Evolutionary conservation across 2,329 filamentous ascomycete species (phyloP).

Genomic region (Colletotrichum sp.): DNA sequence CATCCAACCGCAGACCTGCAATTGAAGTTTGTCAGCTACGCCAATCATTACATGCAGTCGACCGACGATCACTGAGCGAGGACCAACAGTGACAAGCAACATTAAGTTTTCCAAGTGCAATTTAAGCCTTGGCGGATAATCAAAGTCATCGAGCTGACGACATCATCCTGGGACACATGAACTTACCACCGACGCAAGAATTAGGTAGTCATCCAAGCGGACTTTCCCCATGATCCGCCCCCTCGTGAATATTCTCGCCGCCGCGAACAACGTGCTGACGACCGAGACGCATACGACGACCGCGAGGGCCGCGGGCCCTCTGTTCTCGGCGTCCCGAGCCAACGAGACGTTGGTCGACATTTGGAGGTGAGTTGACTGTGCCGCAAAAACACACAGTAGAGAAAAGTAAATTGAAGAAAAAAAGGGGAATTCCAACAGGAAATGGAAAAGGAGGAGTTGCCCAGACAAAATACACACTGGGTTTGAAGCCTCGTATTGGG

Average conservation of each 20-base stretch:
- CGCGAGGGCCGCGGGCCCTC: slow-evolving; percentile 34
- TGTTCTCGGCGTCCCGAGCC: slow-evolving; percentile 14
- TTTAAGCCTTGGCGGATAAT: neutral
- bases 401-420: neutral
- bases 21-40: neutral
- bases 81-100: neutral
- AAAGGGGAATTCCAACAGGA: neutral
- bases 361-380: neutral
- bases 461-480: neutral
- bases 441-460: neutral
- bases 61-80: neutral
- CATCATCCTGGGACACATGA: neutral
- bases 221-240: slow-evolving; percentile 30
- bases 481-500: neutral
- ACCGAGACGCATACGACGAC: slow-evolving; percentile 31
- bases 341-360: neutral
- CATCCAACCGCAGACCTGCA: slow-evolving; percentile 27
- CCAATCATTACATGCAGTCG: neutral
- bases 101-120: neutral
- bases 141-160: neutral
- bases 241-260: slow-evolving; percentile 33
- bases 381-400: neutral
- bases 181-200: slow-evolving; percentile 35
- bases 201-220: slow-evolving; percentile 40
- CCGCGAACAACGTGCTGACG: slow-evolving; percentile 30